phyloP scores from a whole-genome alignment of 345 rosid species.

The Zanthoxylum bungeanum region DNA sequence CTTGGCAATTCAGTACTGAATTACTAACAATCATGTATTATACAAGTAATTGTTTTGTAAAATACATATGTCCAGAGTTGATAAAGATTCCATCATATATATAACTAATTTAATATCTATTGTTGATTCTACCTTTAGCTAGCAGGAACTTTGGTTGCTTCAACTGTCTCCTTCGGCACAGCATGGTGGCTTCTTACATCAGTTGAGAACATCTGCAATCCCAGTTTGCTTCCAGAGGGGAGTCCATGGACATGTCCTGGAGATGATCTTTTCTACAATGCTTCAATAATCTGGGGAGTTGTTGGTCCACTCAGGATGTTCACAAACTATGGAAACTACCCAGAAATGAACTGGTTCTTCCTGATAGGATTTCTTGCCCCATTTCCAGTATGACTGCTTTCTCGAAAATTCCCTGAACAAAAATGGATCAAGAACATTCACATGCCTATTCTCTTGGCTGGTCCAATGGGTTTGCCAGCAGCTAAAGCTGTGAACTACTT shows the following conservation, averaged over 20 bases:
- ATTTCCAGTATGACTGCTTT: conserved; percentile 39
- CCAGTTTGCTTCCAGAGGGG: conserved; percentile 28
- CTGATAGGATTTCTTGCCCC: conserved; percentile 48
- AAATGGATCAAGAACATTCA: too few species aligned
- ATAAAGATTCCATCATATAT: too few species aligned
- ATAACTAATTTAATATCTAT: too few species aligned
- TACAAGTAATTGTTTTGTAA: too few species aligned
- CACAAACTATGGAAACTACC: conserved; percentile 37
- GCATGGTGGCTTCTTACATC: conserved; percentile 55
- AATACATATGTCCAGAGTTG: too few species aligned
- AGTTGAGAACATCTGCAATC: conserved; percentile 38
- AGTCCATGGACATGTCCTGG: conserved; percentile 62
- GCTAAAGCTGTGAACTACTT: conserved; percentile 61
- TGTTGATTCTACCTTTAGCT: conserved; percentile 31
- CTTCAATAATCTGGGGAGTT: conserved; percentile 61
- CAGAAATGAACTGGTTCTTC: conserved; percentile 54
- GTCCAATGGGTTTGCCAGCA: conserved; percentile 52
- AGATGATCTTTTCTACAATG: conserved; percentile 45
- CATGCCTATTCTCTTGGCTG: conserved; percentile 44
- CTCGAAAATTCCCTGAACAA: conserved; percentile 28
- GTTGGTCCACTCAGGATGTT: conserved; percentile 51
- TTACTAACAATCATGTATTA: too few species aligned
- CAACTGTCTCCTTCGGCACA: conserved; percentile 42
- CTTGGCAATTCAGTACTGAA: too few species aligned
- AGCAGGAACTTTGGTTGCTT: conserved; percentile 40